Evolutionary conservation across 2,329 filamentous ascomycete genomes (phyloP).

Genomic region (Pestalotiopsis sp.): DNA sequence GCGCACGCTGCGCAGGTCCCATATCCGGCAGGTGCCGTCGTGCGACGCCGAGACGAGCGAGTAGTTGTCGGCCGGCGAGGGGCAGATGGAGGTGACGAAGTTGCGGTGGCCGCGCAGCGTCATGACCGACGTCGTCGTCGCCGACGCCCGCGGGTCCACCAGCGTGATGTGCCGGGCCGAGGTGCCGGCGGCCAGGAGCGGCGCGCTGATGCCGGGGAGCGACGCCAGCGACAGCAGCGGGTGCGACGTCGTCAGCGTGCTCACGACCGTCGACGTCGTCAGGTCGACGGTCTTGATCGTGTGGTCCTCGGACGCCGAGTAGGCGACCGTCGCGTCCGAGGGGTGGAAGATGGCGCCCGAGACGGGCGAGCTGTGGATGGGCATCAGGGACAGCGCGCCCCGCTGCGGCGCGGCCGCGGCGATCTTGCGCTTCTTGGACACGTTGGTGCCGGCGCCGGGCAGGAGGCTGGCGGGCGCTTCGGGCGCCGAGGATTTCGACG

Average conservation of each 20-base stretch:
- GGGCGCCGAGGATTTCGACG: slow-evolving; percentile 73
- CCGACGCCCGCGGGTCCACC: slow-evolving; percentile 83
- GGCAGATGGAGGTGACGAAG: slow-evolving; percentile 54
- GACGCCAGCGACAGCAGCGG: slow-evolving; percentile 78
- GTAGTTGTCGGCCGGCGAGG: slow-evolving; percentile 67
- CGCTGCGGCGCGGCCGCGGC: slow-evolving; percentile 63
- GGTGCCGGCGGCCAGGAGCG: slow-evolving; percentile 71
- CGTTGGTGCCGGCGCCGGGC: slow-evolving; percentile 61
- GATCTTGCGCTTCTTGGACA: slow-evolving; percentile 75
- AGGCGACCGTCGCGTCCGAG: slow-evolving; percentile 81
- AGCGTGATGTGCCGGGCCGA: slow-evolving; percentile 85
- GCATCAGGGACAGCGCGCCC: slow-evolving; percentile 74
- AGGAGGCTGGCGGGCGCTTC: slow-evolving; percentile 69
- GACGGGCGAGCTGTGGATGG: slow-evolving; percentile 71
- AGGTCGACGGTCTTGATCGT: slow-evolving; percentile 89
- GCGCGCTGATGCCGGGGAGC: slow-evolving; percentile 59
- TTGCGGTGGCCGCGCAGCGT: slow-evolving; percentile 91
- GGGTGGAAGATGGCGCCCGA: slow-evolving; percentile 84
- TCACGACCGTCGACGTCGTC: slow-evolving; percentile 75
- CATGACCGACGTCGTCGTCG: slow-evolving; percentile 77
- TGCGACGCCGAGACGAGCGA: slow-evolving; percentile 87
- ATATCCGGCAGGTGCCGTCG: slow-evolving; percentile 89
- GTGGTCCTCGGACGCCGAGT: slow-evolving; percentile 90
- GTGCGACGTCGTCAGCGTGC: slow-evolving; percentile 80
- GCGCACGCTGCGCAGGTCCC: slow-evolving; percentile 80